Conservation (phyloP, 176 grass and related monocot species). For the Dactylis glomerata region DNA sequence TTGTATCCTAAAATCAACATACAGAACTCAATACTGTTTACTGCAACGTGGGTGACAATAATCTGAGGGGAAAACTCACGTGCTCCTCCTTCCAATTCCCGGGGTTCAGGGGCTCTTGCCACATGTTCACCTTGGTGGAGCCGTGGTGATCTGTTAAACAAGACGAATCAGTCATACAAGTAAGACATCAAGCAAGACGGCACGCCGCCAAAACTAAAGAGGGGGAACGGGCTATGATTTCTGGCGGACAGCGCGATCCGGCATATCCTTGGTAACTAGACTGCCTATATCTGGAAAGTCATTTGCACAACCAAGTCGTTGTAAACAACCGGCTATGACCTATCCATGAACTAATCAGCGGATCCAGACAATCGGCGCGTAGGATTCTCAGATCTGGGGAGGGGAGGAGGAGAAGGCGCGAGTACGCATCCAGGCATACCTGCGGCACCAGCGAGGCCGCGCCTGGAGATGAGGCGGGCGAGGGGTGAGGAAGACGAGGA, state of each 20-base stretch:
- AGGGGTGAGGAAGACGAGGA: constrained; percentile 27
- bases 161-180: not conserved
- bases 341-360: not conserved
- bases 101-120: constrained; percentile 48
- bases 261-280: not conserved
- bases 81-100: constrained; percentile 72
- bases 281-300: not conserved
- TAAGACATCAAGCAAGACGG: not conserved
- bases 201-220: not conserved
- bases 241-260: not conserved
- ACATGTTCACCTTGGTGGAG: constrained; percentile 39
- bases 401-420: not conserved
- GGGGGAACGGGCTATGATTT: not conserved
- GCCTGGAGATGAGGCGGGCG: constrained; percentile 37
- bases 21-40: not conserved
- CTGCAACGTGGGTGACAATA: not conserved
- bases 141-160: constrained; percentile 39
- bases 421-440: constrained; percentile 7
- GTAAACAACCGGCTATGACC: not conserved
- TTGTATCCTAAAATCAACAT: not conserved
- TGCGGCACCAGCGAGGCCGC: constrained; percentile 39
- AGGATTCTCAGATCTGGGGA: constrained; percentile 26
- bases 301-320: not conserved
- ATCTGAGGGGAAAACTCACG: constrained; percentile 35
- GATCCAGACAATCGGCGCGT: constrained; percentile 2